Conservation (phyloP, 2,329 filamentous ascomycete species). For the Arthrocladium fulminans region DNA sequence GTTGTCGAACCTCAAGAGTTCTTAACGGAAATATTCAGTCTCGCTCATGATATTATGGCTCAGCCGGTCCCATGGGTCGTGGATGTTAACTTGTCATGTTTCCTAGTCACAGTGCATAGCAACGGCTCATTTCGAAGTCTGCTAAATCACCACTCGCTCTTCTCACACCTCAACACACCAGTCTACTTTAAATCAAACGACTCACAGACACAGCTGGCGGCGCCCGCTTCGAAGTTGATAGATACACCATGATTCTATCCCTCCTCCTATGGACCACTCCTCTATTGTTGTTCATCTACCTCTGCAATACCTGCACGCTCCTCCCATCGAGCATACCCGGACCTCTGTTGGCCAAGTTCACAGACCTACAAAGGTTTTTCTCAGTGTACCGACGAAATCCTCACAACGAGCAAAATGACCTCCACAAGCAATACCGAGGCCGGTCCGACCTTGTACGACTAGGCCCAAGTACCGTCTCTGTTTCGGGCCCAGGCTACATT, state of each 20-base stretch:
- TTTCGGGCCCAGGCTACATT: conserved; percentile 17
- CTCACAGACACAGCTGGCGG: too few species aligned
- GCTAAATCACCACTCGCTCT: too few species aligned
- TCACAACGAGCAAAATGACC: conserved; percentile 19
- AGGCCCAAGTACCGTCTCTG: conserved; percentile 27
- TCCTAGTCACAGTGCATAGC: too few species aligned
- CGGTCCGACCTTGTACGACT: conserved; percentile 24
- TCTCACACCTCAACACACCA: too few species aligned
- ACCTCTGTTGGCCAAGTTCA: conserved; percentile 23
- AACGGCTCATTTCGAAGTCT: too few species aligned
- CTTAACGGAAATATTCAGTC: not conserved
- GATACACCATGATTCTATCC: not conserved
- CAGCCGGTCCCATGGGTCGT: not conserved
- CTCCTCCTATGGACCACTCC: conserved; percentile 4
- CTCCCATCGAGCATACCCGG: conserved; percentile 21
- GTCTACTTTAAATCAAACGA: too few species aligned
- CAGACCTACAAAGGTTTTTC: conserved; percentile 23
- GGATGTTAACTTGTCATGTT: too few species aligned
- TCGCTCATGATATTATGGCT: not conserved
- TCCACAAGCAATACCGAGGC: conserved; percentile 22
- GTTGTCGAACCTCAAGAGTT: too few species aligned
- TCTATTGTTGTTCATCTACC: conserved; percentile 1
- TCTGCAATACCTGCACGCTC: conserved; percentile 2
- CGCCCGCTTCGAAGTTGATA: too few species aligned
- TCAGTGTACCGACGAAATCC: conserved; percentile 23